Evolutionary conservation across 2,329 filamentous ascomycete species (phyloP).

Genomic region (Ophiostoma perfectum): DNA sequence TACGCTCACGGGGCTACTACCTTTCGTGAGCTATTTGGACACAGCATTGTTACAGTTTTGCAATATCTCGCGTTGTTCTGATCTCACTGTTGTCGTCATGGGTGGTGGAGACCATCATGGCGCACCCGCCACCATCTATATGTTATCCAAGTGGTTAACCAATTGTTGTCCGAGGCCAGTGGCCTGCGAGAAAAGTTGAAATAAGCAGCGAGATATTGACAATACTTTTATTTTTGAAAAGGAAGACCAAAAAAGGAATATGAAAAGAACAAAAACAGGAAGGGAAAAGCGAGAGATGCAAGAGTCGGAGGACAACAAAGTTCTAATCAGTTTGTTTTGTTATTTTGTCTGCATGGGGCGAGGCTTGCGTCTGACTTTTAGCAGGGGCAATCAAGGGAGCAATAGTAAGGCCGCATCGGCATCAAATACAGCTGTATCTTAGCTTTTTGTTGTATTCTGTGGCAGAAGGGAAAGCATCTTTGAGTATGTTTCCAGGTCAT

Average conservation of each 20-base stretch:
- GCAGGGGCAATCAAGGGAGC: not conserved
- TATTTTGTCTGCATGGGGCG: not conserved
- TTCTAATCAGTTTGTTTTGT: constrained; percentile 10
- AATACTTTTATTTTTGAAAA: constrained; percentile 14
- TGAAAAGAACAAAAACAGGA: not conserved
- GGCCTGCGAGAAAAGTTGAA: not conserved
- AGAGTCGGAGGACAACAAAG: not conserved
- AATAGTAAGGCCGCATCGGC: constrained; percentile 16
- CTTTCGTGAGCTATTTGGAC: constrained; percentile 37
- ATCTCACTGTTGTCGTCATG: constrained; percentile 12
- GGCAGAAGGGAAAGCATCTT: not conserved
- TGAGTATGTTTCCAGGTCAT: not conserved
- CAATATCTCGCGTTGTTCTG: constrained; percentile 29
- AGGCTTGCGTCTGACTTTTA: not conserved
- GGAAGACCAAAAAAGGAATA: not conserved
- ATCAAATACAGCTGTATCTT: constrained; percentile 13
- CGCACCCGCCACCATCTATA: not conserved
- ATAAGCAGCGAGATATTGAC: constrained; percentile 10
- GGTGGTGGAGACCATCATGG: not conserved
- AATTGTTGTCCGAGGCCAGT: not conserved
- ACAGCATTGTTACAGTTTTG: constrained; percentile 38
- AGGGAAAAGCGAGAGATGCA: not conserved
- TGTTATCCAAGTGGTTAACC: constrained; percentile 1
- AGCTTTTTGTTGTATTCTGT: constrained; percentile 13
- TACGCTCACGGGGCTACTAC: constrained; percentile 37